A percentile compares a stretch with the other conserved stretches of the same genome.
Conservation (phyloP, 2,329 filamentous ascomycete species). For the Nemania diffusa region DNA sequence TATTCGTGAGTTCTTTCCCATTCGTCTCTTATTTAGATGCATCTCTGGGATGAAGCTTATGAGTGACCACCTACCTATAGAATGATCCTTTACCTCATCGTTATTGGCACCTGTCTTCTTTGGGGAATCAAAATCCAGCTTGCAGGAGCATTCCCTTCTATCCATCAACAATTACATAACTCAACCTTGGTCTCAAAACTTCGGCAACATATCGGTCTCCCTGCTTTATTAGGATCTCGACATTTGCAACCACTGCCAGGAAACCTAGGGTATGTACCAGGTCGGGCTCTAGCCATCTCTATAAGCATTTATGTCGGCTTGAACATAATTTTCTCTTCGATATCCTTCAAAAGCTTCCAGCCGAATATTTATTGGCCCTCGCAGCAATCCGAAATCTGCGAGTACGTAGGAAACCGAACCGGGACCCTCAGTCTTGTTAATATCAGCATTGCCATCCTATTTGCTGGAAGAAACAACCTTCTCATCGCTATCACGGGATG, state of each 20-base stretch:
- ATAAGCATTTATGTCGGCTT: conserved; percentile 33
- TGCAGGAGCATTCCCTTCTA: conserved; percentile 19
- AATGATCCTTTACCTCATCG: conserved; percentile 36
- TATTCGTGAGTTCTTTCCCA: conserved; percentile 44
- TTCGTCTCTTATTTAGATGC: not conserved
- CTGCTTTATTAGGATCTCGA: conserved; percentile 31
- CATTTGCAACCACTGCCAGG: conserved; percentile 36
- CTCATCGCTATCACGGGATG: conserved; percentile 45
- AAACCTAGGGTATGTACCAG: conserved; percentile 36
- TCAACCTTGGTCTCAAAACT: conserved; percentile 27
- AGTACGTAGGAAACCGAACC: conserved; percentile 48
- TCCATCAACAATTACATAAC: conserved; percentile 20
- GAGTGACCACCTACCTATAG: conserved; percentile 18
- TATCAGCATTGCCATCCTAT: conserved; percentile 44
- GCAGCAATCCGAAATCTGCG: conserved; percentile 27
- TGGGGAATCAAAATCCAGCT: conserved; percentile 37
- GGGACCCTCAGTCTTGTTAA: conserved; percentile 45
- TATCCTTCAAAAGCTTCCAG: conserved; percentile 36
- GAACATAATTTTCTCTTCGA: conserved; percentile 36
- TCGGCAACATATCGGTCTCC: conserved; percentile 31
- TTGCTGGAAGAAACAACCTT: conserved; percentile 46
- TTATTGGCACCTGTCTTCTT: conserved; percentile 37
- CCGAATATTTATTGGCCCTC: conserved; percentile 37
- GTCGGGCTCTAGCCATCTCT: conserved; percentile 31
- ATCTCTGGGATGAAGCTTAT: not conserved